Base-by-base conservation (phyloP, 345 rosid genomes). In the Salix koriyanagi region DNA sequence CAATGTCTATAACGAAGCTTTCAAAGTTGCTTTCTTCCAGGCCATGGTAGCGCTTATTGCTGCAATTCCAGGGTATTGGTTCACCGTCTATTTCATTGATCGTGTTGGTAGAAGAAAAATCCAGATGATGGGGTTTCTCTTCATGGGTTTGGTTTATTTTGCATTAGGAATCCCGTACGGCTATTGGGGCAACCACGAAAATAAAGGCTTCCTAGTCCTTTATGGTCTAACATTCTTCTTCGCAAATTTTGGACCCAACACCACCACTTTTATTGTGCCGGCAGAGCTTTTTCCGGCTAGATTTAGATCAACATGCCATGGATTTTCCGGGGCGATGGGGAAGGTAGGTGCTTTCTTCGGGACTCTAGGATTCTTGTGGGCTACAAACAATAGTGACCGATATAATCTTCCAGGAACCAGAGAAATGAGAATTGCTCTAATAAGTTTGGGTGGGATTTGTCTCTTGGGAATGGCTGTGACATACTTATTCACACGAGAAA, bases 271-370 rank as follows among this genome's bases (percentile, higher is more conserved):
- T 71, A 90, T 93, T 0, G 86, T 90, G 52, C 98, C 98, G 0
- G 96, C 97, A 0, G 97, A 93, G 67, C 90, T 91, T 26, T 93
- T 93, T 52, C 98, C 98, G 3, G 91, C 98, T 0, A 86, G 98
- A 80, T 89, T 93, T 52, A 84, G 98, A 76, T 82, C 97, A 3
- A 93, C 94, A 3, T 93, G 98, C 77, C 94, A 93, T 36, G 98
- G 93, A 44, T 85, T 93, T 32, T 81, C 96, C 0, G 98, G 90
- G 42, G 94, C 98, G 0, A 37, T 75, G 10, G 98, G 98, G 69
- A 93, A 91, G 81, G 62, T 88, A 0, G 98, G 98, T 13, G 97
- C 98, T 0, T 83, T 91, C 39, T 79, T 90, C 41, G 97, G 96
- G 5, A 78, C 90, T 0, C 78, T 93, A 1, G 94, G 88, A 37